These are phyloP conservation scores for Arthrobotrys megalospora DNA, from an alignment of 2,329 filamentous ascomycete genomes.

Conservation along the genomic window DNA sequence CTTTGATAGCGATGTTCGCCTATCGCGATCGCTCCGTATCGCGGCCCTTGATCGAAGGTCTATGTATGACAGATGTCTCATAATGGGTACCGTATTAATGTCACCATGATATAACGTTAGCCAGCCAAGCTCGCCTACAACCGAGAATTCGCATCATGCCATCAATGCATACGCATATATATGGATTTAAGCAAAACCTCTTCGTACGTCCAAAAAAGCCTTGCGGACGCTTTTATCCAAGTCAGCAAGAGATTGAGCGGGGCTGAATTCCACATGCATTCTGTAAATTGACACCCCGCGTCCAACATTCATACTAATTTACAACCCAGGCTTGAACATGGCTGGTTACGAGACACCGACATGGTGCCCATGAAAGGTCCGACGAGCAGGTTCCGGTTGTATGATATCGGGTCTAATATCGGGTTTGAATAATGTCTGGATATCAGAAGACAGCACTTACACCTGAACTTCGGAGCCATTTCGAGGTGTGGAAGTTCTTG, in stretches of 20 bases:
- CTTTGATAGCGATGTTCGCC: conserved; percentile 20
- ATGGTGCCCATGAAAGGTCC: conserved; percentile 26
- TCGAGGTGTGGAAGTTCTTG: neutral
- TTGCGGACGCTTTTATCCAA: neutral
- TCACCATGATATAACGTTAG: neutral
- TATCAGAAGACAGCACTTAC: neutral
- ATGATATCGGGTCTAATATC: neutral
- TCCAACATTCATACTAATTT: conserved; percentile 8
- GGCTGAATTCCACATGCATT: conserved; percentile 11
- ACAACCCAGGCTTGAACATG: neutral
- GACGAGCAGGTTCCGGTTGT: conserved; percentile 1
- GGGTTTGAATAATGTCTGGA: neutral
- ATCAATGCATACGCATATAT: conserved; percentile 9
- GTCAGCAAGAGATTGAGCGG: neutral
- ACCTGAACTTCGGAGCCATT: neutral
- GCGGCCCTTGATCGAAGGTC: neutral
- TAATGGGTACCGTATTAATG: neutral
- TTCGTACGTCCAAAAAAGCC: neutral
- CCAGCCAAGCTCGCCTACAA: conserved; percentile 26
- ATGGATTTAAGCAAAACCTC: neutral
- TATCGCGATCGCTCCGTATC: conserved; percentile 41
- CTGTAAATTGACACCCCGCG: conserved; percentile 16
- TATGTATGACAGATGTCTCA: neutral
- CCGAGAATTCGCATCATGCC: conserved; percentile 34
- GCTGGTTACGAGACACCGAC: conserved; percentile 16